A percentile compares a stretch with the other conserved stretches of the same genome.
phyloP scores from a whole-genome alignment of 2,329 filamentous ascomycete genomes.

The Paramyrothecium sp. region DNA sequence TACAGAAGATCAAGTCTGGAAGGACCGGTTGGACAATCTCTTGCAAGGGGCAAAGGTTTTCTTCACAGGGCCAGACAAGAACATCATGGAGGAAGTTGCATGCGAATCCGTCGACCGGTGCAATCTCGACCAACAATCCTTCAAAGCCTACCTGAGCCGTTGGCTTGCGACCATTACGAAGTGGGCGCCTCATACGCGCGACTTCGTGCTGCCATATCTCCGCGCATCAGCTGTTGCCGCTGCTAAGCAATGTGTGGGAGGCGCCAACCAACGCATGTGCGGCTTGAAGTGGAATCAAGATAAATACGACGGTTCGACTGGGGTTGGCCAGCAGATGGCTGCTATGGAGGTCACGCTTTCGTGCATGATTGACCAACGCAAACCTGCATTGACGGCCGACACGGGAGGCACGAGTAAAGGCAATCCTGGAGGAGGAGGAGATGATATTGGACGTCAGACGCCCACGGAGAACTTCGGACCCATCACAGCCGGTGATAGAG shows the following conservation, averaged over 20 bases:
- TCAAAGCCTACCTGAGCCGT: conserved; percentile 61
- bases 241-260: conserved; percentile 56
- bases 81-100: conserved; percentile 64
- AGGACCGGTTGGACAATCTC: conserved; percentile 54
- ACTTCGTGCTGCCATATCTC: conserved; percentile 52
- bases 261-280: conserved; percentile 55
- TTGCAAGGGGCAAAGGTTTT: conserved; percentile 53
- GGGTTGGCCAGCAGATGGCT: conserved; percentile 71
- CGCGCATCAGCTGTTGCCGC: conserved; percentile 56
- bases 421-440: conserved; percentile 43
- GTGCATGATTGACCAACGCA: conserved; percentile 50
- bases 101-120: conserved; percentile 63
- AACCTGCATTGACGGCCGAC: conserved; percentile 41
- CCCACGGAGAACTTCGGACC: conserved; percentile 20
- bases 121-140: conserved; percentile 61
- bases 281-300: conserved; percentile 58
- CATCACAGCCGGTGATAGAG: conserved; percentile 59
- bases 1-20: conserved; percentile 51
- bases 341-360: conserved; percentile 64
- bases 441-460: conserved; percentile 40
- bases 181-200: conserved; percentile 59
- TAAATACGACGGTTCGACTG: conserved; percentile 57
- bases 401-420: conserved; percentile 59
- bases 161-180: conserved; percentile 63
- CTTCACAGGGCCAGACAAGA: conserved; percentile 48